These are phyloP conservation scores for Exophiala phaeomuriformis DNA, from an alignment of 2,329 filamentous ascomycete species.

Conservation along the genomic window DNA sequence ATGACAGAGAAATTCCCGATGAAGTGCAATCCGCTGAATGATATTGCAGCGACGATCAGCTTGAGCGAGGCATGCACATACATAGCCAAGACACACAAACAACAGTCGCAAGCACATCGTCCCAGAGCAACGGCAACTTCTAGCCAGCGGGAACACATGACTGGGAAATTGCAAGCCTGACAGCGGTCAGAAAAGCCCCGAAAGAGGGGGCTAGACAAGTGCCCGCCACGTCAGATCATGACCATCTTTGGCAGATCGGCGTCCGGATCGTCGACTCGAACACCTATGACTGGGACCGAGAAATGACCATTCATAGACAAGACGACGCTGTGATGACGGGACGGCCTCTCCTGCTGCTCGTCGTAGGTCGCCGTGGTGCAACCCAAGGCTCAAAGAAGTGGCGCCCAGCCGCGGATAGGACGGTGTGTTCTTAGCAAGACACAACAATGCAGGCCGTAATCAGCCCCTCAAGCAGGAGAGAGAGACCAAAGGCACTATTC, in stretches of 20 bases:
- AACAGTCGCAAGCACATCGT: background rate
- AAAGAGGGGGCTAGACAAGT: background rate
- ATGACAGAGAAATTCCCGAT: background rate
- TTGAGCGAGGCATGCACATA: background rate
- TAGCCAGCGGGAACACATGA: background rate
- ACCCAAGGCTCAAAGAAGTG: background rate
- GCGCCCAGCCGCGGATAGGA: background rate
- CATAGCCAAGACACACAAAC: background rate
- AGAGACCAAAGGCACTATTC: background rate
- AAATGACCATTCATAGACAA: background rate
- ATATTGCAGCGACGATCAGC: background rate
- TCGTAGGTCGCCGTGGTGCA: background rate
- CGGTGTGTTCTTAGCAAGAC: background rate
- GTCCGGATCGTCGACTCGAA: conserved; percentile 1
- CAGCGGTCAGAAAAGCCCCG: background rate
- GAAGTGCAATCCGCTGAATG: background rate
- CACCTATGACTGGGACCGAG: conserved; percentile 7
- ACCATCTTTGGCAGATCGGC: background rate
- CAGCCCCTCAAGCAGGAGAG: background rate
- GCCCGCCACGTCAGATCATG: background rate
- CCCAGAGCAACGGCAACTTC: background rate
- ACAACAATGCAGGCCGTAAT: background rate
- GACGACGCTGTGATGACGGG: background rate
- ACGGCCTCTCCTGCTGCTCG: background rate
- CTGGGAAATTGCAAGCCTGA: conserved; percentile 4